Evolutionary conservation across 2,329 filamentous ascomycete species (phyloP), one percentile per base, ranked within the genome.

Genomic region (Byssochlamys sp.): DNA sequence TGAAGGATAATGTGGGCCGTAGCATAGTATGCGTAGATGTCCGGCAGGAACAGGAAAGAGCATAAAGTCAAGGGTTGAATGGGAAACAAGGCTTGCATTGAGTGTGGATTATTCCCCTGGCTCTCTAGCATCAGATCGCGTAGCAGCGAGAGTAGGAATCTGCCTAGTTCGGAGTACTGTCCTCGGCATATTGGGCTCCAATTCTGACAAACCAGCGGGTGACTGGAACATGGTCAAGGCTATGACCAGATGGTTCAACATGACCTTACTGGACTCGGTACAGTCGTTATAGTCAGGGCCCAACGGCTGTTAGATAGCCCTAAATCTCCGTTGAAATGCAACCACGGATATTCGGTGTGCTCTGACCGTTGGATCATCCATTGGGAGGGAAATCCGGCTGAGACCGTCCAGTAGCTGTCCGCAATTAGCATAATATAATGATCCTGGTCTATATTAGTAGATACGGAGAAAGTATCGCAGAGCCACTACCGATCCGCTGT

Each of bases 321-420:
- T 26, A 28, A 51, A 28, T 12, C 49, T 28, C 49, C 27, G 9
- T 26, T 51, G 19, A 24, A 14, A 28, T 6, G 25, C 12, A n/a
- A 26, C n/a, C 25, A 24, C 24, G 9, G 49, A 51, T n/a, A 45
- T 29, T 29, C 53, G 31, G 52, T 45, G n/a, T 24, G 39, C 39
- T 14, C 4, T 45, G 52, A 53, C 28, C 31, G 29, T 59, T 59
- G 54, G 61, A 59, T 62, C 59, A 57, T 60, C 53, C 28, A 52
- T 58, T 58, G 51, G 59, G 57, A 55, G 57, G 53, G 52, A 51
- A 12, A 12, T 3, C 27, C 49, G 49, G 49, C 27, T 14, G 27
- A 28, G 2, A 5, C 49, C 27, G 49, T 51, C 49, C 24, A 51
- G 24, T 24, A 26, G 12, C 4, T 28, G 25, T 51, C 24, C 12